Conservation (phyloP, 345 rosid species). For the Arabis hirsuta region DNA sequence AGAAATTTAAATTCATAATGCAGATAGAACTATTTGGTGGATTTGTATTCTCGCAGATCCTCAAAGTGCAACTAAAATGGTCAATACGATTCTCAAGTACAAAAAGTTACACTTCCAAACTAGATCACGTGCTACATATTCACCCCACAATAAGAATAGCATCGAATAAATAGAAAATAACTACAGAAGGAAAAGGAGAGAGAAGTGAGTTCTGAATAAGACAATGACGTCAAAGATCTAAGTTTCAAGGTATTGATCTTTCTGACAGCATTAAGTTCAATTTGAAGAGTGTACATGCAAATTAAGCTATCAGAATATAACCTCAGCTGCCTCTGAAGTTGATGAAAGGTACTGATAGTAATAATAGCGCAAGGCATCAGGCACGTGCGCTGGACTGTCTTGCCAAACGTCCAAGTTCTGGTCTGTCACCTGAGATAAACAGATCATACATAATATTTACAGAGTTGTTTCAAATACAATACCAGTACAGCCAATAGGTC, state of each 20-base stretch:
- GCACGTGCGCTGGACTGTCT: conserved; percentile 80
- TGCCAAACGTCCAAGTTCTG: conserved; percentile 92
- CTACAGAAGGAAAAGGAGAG: conserved; percentile 15
- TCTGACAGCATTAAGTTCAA: conserved; percentile 28
- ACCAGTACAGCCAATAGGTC: conserved; percentile 5
- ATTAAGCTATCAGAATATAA: conserved; percentile 31
- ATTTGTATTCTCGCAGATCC: neutral
- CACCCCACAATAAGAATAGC: conserved; percentile 16
- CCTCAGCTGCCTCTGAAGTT: conserved; percentile 97
- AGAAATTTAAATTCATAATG: conserved; percentile 28
- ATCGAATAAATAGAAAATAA: conserved; percentile 5
- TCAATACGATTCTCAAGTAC: conserved; percentile 14
- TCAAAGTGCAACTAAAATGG: conserved; percentile 16
- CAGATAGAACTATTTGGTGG: conserved; percentile 12
- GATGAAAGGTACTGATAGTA: conserved; percentile 98
- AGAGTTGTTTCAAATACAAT: conserved; percentile 13
- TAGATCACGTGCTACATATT: conserved; percentile 7
- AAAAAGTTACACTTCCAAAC: neutral
- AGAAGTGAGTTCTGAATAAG: neutral
- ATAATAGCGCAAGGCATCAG: conserved; percentile 94
- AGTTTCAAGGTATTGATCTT: conserved; percentile 17
- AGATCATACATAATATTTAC: conserved; percentile 18
- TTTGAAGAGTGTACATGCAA: conserved; percentile 3
- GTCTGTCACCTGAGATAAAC: conserved; percentile 76
- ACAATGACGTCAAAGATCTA: conserved; percentile 6